Base-by-base conservation (phyloP, 768 basidiomycete genomes). In the Pisolithus marmoratus region DNA sequence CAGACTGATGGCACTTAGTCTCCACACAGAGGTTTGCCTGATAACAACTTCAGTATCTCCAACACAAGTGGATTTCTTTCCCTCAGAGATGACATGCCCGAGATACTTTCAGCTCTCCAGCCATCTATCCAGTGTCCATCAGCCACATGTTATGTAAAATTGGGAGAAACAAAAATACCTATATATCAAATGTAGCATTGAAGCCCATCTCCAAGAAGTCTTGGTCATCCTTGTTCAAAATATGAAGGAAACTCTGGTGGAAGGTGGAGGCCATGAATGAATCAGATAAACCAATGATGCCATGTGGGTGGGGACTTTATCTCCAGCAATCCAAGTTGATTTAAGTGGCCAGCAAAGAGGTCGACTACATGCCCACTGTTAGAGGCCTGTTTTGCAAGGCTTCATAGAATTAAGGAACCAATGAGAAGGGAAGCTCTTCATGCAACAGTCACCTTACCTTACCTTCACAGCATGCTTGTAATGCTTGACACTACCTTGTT, bases 81-180 rank as follows among this genome's bases (percentile, higher is more conserved):
- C n/a, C n/a, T n/a, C n/a, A n/a, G n/a, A n/a, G 68, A 97, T 96
- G 31, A 89, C 94, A 63, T 98, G 95, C 2, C 94, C 94, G 58
- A 98, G 96, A 98, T 6, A 99, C 93, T 67, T 94, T 97, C 56
- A 98, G 81, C 66, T 99, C 96, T 74, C 97, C 98, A 26, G 96
- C 97, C 0, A 95, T 96, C 91, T 97, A 23, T 9, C 59, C 23
- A 20, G 42, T 22, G n/a, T 15, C 49, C 38, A 20, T 29, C 50
- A 46, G 55, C 45, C 51, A 57, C 43, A 48, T 12, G 34, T 23
- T 27, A 19, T 15, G 20, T 3, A 20, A 26, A 12, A 36, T 37
- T 22, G 48, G 8, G 14, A 36, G 29, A 45, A 38, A 36, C 51
- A 23, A n/a, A 60, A 68, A 40, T 60, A 91, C 92, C 81, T 94